Base-by-base conservation (phyloP, 2,329 filamentous ascomycete species). In the Beauveria brongniartii region DNA sequence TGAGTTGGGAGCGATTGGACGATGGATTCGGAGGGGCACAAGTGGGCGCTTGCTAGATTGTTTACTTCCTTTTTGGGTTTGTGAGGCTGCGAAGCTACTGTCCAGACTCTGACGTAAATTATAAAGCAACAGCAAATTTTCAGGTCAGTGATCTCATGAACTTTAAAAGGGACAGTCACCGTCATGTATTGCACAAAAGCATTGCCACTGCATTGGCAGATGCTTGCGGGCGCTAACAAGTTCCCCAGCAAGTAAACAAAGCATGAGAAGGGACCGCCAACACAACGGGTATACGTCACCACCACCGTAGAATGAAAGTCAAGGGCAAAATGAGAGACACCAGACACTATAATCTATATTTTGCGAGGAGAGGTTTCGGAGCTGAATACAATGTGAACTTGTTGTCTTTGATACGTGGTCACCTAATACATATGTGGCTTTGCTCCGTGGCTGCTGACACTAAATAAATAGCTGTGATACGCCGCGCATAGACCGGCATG, bases 1-100 rank as follows among this genome's bases (percentile, higher is more conserved):
- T 53, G 48, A n/a, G 18, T 28, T 44, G 4, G 20, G 55, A 40
- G 28, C 48, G 48, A 59, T 59, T 59, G 41, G 57, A 40, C 41
- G 40, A 59, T 54, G 40, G 28, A 6, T 47, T 37, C 14, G 2
- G 28, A 47, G 26, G 48, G 57, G 41, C 26, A 34, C 5, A 59
- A 47, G 50, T 47, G 50, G 56, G 56, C 57, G 57, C 41, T 54
- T 47, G 37, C 41, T 18, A 40, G 37, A 59, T 16, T 59, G 41
- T 59, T 59, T 59, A 59, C 47, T 53, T 37, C 37, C 57, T 47
- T 14, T 28, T 52, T 50, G 44, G 46, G 46, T 16, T 57, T 24
- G 14, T 28, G 16, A 48, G 18, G 30, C n/a, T 20, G 20, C 55
- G n/a, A 47, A 20, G 54, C 20, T 20, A 43, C 14, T 24, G 22